Percentiles rank a stretch among this genome's conserved stretches.
Conservation (phyloP, 768 basidiomycete genomes). For the Strobilomyces dryophilus region DNA sequence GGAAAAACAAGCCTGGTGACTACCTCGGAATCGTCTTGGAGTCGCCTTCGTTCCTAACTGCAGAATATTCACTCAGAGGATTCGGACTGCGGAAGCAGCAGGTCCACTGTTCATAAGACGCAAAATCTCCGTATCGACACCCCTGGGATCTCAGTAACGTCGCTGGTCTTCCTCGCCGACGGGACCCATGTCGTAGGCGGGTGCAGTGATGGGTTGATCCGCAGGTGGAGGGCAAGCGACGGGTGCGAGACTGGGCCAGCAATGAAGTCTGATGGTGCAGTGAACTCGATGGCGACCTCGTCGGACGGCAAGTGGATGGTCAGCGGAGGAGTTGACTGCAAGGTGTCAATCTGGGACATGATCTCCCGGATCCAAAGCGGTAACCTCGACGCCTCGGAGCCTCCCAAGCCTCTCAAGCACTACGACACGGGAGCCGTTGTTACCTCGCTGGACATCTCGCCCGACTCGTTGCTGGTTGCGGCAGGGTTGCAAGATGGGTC, state of each 20-base stretch:
- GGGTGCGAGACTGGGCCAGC: neutral
- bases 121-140: neutral
- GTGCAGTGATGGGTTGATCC: slow-evolving; percentile 6
- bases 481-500: slow-evolving; percentile 3
- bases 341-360: slow-evolving; percentile 3
- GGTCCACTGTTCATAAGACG: neutral
- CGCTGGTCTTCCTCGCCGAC: slow-evolving; percentile 6
- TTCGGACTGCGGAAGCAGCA: too few species aligned
- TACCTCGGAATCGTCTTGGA: neutral
- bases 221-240: slow-evolving; percentile 3
- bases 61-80: neutral
- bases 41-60: neutral
- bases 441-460: slow-evolving; percentile 6
- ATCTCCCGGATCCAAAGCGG: neutral
- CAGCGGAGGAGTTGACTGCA: slow-evolving; percentile 3
- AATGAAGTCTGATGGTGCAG: neutral
- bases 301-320: slow-evolving; percentile 8
- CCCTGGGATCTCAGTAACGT: neutral
- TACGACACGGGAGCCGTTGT: neutral
- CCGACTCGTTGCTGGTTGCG: neutral
- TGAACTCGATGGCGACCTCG: slow-evolving; percentile 1
- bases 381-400: neutral
- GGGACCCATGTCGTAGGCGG: slow-evolving; percentile 5
- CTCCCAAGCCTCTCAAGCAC: neutral
- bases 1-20: too few species aligned